Percentiles rank a stretch among this genome's conserved stretches.
These are phyloP conservation scores for Fonsecaea erecta DNA, from an alignment of 2,329 filamentous ascomycete species.

Conservation along the genomic window DNA sequence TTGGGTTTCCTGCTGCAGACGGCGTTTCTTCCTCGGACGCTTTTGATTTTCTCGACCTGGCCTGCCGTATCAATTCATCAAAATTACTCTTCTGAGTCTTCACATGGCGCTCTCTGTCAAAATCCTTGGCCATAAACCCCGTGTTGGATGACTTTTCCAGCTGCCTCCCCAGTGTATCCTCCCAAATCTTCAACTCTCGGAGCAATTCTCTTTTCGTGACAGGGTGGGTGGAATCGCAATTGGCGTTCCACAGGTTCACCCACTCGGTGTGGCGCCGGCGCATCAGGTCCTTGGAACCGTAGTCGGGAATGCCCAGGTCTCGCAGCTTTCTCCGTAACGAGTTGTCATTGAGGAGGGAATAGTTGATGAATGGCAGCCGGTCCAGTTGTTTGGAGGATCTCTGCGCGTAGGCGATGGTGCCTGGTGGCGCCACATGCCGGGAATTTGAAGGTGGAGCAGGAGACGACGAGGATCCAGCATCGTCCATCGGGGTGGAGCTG, in stretches of 20 bases:
- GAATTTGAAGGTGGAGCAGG: conserved; percentile 18
- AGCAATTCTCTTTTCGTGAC: conserved; percentile 73
- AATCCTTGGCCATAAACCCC: conserved; percentile 81
- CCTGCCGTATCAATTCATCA: conserved; percentile 71
- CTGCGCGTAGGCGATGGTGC: conserved; percentile 33
- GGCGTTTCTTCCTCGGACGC: background rate
- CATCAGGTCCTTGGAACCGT: conserved; percentile 70
- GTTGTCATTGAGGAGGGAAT: conserved; percentile 80
- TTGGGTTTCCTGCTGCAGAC: background rate
- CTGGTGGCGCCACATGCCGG: conserved; percentile 19
- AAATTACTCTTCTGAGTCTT: conserved; percentile 75
- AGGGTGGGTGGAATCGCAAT: conserved; percentile 81
- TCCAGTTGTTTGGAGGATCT: conserved; percentile 47
- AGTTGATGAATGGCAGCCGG: conserved; percentile 79
- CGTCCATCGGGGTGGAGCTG: conserved; percentile 24
- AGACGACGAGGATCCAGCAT: conserved; percentile 10
- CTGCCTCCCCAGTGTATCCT: conserved; percentile 74
- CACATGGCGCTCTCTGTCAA: conserved; percentile 79
- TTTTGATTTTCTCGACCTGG: conserved; percentile 22
- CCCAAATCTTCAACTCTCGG: conserved; percentile 82
- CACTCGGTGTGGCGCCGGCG: conserved; percentile 87
- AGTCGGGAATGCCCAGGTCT: conserved; percentile 76
- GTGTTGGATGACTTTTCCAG: conserved; percentile 21
- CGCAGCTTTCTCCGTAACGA: conserved; percentile 78
- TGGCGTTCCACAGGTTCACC: conserved; percentile 95